phyloP scores from a whole-genome alignment of 2,329 filamentous ascomycete species.

The Tolypocladium ophioglossoides region DNA sequence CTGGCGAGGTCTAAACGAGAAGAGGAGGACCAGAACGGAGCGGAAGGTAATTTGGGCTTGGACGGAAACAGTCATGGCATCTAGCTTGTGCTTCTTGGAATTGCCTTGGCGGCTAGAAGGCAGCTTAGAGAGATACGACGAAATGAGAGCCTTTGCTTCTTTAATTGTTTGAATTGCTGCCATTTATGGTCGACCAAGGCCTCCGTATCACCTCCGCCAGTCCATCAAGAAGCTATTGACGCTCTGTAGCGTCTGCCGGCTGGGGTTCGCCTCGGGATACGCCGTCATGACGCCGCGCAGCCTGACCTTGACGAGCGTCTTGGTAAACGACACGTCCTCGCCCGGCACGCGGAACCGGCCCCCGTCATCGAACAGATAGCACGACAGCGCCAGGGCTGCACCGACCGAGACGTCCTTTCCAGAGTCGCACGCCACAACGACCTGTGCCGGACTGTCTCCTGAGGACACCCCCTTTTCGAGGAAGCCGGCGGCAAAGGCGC shows the following conservation, averaged over 20 bases:
- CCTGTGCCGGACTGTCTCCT: slow-evolving; percentile 3
- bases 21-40: neutral
- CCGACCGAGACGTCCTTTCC: slow-evolving; percentile 77
- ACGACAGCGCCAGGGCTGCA: slow-evolving; percentile 64
- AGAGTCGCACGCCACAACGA: slow-evolving; percentile 60
- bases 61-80: neutral
- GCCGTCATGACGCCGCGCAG: slow-evolving; percentile 75
- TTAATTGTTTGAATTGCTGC: neutral
- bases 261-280: slow-evolving; percentile 73
- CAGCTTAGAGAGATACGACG: slow-evolving; percentile 12
- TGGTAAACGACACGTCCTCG: slow-evolving; percentile 42
- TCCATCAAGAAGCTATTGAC: slow-evolving; percentile 85
- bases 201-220: slow-evolving; percentile 20
- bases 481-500: slow-evolving; percentile 38
- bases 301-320: slow-evolving; percentile 64
- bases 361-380: slow-evolving; percentile 57
- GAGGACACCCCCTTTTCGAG: slow-evolving; percentile 11
- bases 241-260: slow-evolving; percentile 74
- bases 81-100: neutral
- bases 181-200: neutral
- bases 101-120: neutral
- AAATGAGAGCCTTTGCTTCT: slow-evolving; percentile 7
- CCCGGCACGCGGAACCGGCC: slow-evolving; percentile 32
- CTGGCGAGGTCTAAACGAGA: slow-evolving; percentile 18
- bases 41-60: neutral